phyloP scores from a whole-genome alignment of 176 grass and related monocot species.

The Saccharum spontaneum region DNA sequence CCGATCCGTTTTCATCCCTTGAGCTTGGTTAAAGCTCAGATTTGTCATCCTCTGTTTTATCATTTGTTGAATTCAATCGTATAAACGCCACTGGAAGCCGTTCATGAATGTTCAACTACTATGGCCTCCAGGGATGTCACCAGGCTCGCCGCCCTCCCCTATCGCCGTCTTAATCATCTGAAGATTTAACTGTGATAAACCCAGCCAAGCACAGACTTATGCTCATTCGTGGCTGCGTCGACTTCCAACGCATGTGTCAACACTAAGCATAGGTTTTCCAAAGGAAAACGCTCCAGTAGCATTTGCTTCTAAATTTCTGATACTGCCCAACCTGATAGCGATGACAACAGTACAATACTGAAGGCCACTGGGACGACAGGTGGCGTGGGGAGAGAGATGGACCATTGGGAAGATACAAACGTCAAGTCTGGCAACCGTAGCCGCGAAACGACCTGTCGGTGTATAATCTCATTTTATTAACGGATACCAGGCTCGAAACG shows the following conservation, averaged over 20 bases:
- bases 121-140: too few species aligned
- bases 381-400: not conserved
- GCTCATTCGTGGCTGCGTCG: not conserved
- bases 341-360: not conserved
- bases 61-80: not conserved
- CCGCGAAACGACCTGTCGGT: not conserved
- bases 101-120: not conserved
- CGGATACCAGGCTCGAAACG: not conserved
- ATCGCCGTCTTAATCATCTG: not conserved
- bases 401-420: not conserved
- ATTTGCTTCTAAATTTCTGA: not conserved
- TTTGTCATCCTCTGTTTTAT: not conserved
- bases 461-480: constrained; percentile 45
- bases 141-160: too few species aligned
- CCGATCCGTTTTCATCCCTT: not conserved
- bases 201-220: not conserved
- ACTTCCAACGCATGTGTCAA: not conserved
- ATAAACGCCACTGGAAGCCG: not conserved
- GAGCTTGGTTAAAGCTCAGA: not conserved
- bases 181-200: not conserved
- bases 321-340: not conserved
- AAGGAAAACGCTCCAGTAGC: not conserved
- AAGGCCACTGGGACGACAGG: not conserved
- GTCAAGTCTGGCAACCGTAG: not conserved
- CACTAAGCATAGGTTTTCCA: not conserved